Base-by-base conservation (phyloP, 805 yeast species). In the Hanseniaspora hatyaiensis region DNA sequence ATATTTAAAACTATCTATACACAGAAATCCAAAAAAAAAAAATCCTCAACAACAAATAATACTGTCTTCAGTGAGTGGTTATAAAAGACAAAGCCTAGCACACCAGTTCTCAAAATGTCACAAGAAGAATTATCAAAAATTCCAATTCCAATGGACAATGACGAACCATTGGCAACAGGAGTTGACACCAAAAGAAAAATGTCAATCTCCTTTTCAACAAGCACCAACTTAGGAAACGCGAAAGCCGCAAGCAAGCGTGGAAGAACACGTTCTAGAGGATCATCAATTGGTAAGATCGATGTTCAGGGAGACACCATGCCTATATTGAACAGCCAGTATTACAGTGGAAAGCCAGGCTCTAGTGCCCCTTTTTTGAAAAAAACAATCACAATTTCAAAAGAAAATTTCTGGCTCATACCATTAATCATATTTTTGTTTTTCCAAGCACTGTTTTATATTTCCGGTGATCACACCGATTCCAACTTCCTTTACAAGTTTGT, bases 401-500 rank as follows among this genome's bases (percentile, higher is more conserved):
- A 45, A 45, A 45, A 45, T 8, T 45, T 45, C 8, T 45, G 49
- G 49, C 22, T 30, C 5, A 45, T 45, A 19, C 49, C 49, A 23
- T 26, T 34, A 15, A n/a, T 13, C 15, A 8, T 37, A 15, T 45
- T 45, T 23, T 18, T 23, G 11, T 45, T 33, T 4, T 16, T 45
- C 16, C 49, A 45, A 37, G 19, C 74, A 19, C 6, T 37, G 16
- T 45, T 29, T 32, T 36, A 18, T 13, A 23, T 23, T n/a, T 75
- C 83, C 1, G 77, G 76, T 18, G 75, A 81, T 54, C 70, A 69
- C 49, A 70, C 84, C 0, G 66, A 67, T 32, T 59, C 77, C 18
- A 85, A 84, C 60, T 73, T 76, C 3, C 64, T 86, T 50, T 77
- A 74, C 56, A 70, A 69, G 62, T 78, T 83, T 63, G 70, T 86